phyloP scores from a whole-genome alignment of 2,329 filamentous ascomycete genomes.

The Aplosporella prunicola region DNA sequence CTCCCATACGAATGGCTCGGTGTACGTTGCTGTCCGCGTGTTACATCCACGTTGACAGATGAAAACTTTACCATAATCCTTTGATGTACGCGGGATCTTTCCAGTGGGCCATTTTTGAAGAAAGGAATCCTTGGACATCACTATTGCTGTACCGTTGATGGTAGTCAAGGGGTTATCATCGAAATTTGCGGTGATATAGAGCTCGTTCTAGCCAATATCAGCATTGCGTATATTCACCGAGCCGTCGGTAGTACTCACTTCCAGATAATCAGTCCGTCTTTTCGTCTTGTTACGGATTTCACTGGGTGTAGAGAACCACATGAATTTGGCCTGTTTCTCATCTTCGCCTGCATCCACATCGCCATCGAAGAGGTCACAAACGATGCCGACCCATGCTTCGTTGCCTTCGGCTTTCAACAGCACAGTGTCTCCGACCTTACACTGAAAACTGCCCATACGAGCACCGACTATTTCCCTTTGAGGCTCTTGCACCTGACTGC shows the following conservation, averaged over 20 bases:
- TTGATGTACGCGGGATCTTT: slow-evolving; percentile 60
- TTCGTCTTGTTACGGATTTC: slow-evolving; percentile 78
- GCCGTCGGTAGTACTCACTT: slow-evolving; percentile 39
- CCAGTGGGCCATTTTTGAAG: slow-evolving; percentile 61
- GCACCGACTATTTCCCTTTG: slow-evolving; percentile 68
- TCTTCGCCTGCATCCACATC: slow-evolving; percentile 45
- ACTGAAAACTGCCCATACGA: slow-evolving; percentile 71
- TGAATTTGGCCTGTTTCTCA: slow-evolving; percentile 72
- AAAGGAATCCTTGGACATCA: slow-evolving; percentile 67
- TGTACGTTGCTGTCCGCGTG: slow-evolving; percentile 80
- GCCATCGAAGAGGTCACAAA: slow-evolving; percentile 69
- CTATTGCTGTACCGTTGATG: slow-evolving; percentile 78
- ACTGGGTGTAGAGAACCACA: slow-evolving; percentile 92
- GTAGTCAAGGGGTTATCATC: slow-evolving; percentile 80
- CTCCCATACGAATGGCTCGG: slow-evolving; percentile 87
- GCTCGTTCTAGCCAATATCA: slow-evolving; percentile 56
- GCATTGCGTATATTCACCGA: slow-evolving; percentile 4
- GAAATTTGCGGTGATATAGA: slow-evolving; percentile 81
- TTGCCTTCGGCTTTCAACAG: slow-evolving; percentile 83
- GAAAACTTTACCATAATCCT: slow-evolving; percentile 76
- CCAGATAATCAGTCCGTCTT: slow-evolving; percentile 70
- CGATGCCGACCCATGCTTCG: slow-evolving; percentile 86
- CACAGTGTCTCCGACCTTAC: slow-evolving; percentile 71
- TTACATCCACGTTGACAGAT: slow-evolving; percentile 85
- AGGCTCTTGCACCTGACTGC: slow-evolving; percentile 16